phyloP scores from a whole-genome alignment of 352 stramenopile genomes.

The Aphanomyces astaci region DNA sequence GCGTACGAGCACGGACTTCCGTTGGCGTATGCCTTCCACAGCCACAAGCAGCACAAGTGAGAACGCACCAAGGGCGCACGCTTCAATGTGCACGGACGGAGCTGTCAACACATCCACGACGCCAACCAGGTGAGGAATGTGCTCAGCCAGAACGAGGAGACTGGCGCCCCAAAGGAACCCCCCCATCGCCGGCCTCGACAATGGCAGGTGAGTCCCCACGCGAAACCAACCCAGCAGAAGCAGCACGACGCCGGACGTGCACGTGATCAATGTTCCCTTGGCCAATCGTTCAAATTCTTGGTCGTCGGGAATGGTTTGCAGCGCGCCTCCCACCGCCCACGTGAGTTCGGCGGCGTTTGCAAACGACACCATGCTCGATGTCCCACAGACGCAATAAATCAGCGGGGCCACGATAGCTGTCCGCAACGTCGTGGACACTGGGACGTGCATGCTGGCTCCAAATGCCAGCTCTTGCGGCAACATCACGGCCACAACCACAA shows the following conservation, averaged over 20 bases:
- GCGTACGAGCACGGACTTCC: neutral
- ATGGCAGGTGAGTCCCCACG: neutral
- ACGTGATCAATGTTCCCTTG: neutral
- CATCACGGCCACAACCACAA: conserved; percentile 1
- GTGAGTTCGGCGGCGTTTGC: conserved; percentile 3
- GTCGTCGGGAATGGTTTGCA: neutral
- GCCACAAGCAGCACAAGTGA: neutral
- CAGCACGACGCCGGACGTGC: neutral
- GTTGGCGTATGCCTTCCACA: neutral
- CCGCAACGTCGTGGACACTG: neutral
- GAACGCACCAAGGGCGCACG: neutral
- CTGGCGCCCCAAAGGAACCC: neutral
- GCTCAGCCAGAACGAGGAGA: neutral
- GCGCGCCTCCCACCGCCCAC: neutral
- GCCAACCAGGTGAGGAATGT: neutral
- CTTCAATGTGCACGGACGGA: neutral
- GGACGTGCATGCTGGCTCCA: neutral
- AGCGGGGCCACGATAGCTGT: neutral
- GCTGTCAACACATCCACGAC: neutral
- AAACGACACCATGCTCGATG: conserved; percentile 6
- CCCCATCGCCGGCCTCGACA: neutral
- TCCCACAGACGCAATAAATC: conserved; percentile 5
- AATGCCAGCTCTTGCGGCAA: conserved; percentile 2
- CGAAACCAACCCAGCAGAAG: neutral
- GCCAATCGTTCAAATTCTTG: neutral